These are phyloP conservation scores for Phytophthora constricta DNA, from an alignment of 352 stramenopile species.

Conservation along the genomic window DNA sequence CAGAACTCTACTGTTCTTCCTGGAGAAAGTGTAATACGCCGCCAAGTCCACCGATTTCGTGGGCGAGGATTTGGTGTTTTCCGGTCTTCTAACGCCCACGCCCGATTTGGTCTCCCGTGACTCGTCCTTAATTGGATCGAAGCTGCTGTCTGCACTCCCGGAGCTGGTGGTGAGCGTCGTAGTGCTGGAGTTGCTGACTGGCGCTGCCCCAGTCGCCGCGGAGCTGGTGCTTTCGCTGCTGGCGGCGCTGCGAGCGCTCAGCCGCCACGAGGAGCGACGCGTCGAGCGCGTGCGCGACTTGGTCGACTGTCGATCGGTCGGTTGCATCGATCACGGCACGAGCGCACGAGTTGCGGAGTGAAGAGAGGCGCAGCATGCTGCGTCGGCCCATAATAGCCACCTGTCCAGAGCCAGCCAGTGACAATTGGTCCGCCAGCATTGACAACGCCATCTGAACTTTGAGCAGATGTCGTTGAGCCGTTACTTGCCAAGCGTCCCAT, in stretches of 20 bases:
- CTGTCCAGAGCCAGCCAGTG: neutral
- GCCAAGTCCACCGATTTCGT: constrained; percentile 52
- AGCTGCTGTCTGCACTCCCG: constrained; percentile 11
- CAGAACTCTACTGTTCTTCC: constrained; percentile 48
- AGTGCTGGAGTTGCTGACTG: constrained; percentile 38
- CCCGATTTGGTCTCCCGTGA: constrained; percentile 15
- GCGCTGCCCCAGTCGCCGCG: constrained; percentile 15
- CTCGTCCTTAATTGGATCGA: constrained; percentile 10
- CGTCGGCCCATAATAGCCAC: constrained; percentile 1
- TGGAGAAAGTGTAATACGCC: constrained; percentile 73
- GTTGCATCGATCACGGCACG: constrained; percentile 15
- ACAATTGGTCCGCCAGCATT: neutral
- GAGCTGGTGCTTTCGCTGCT: constrained; percentile 36
- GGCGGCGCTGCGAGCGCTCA: constrained; percentile 22
- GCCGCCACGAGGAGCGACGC: constrained; percentile 13
- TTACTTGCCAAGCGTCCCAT: neutral
- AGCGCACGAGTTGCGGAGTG: constrained; percentile 5
- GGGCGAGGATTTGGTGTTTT: constrained; percentile 19
- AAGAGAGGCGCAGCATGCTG: neutral
- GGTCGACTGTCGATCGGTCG: constrained; percentile 16
- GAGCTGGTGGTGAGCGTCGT: constrained; percentile 25
- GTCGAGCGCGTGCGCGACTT: constrained; percentile 6
- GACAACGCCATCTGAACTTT: neutral
- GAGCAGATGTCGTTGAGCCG: neutral
- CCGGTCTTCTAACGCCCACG: constrained; percentile 7